phyloP scores from a whole-genome alignment of 306 rosid genomes.

The Erythrophleum fordii region DNA sequence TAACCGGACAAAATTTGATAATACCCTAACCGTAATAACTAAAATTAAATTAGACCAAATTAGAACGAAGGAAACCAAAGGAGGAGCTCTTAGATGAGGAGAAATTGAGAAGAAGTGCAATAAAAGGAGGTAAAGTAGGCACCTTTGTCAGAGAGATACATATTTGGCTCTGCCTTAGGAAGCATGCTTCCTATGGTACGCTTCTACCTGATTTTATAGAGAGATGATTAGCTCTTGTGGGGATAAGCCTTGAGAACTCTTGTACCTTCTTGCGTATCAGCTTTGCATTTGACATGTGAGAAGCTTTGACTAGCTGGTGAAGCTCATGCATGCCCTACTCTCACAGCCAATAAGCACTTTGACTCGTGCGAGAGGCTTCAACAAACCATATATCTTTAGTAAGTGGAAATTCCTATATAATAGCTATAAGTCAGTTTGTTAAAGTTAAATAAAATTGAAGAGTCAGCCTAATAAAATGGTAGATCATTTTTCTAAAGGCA shows the following conservation, averaged over 20 bases:
- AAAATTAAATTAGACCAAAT: neutral
- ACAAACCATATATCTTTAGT: neutral
- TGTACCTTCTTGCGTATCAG: neutral
- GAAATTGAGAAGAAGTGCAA: neutral
- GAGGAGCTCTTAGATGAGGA: neutral
- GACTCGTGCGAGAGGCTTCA: neutral
- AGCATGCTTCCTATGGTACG: neutral
- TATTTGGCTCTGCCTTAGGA: neutral
- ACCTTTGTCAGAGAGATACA: neutral
- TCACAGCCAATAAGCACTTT: neutral
- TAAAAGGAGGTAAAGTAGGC: neutral
- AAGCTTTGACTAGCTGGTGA: neutral
- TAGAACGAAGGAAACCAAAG: neutral
- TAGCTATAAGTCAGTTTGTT: too few species aligned
- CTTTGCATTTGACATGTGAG: neutral
- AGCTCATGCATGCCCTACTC: neutral
- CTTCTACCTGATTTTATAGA: slow-evolving; percentile 2
- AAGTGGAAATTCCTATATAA: too few species aligned
- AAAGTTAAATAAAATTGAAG: too few species aligned
- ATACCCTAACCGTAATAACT: neutral
- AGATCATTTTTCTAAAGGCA: too few species aligned
- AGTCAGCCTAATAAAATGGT: too few species aligned
- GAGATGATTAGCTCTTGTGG: neutral
- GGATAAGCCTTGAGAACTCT: neutral
- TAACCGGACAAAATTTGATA: neutral